phyloP scores from a whole-genome alignment of 2,329 filamentous ascomycete species.

The Penicillium sclerotigenum region DNA sequence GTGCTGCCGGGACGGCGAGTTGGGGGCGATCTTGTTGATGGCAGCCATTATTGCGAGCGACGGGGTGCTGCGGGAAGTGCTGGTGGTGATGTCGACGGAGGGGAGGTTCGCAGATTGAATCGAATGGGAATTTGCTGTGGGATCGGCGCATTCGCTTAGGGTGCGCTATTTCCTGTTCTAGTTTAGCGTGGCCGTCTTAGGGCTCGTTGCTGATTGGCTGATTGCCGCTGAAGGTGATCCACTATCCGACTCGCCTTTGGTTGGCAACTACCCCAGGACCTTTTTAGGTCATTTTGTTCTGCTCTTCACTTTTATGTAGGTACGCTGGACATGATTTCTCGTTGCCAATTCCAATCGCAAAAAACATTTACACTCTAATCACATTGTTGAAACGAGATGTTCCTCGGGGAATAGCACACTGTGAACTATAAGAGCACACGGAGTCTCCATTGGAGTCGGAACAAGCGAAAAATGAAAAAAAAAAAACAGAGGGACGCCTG shows the following conservation, averaged over 20 bases:
- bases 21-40: conserved; percentile 97
- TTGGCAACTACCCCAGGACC: not conserved
- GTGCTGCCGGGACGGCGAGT: conserved; percentile 93
- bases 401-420: conserved; percentile 7
- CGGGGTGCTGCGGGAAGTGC: conserved; percentile 36
- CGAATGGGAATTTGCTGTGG: conserved; percentile 35
- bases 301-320: not conserved
- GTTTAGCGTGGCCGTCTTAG: conserved; percentile 21
- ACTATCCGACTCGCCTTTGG: conserved; percentile 2
- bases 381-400: not conserved
- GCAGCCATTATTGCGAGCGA: conserved; percentile 63
- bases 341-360: not conserved
- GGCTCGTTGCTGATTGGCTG: conserved; percentile 7
- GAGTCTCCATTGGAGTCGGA: not conserved
- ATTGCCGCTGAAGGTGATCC: not conserved
- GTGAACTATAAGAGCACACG: conserved; percentile 2
- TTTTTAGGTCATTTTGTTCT: not conserved
- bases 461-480: conserved; percentile 4
- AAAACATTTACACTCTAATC: conserved; percentile 10
- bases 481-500: conserved; percentile 17
- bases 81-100: conserved; percentile 36
- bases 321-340: not conserved
- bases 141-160: conserved; percentile 36
- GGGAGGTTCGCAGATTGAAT: conserved; percentile 31
- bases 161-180: conserved; percentile 19